Evolutionary conservation across 2,329 filamentous ascomycete genomes (phyloP).

Genomic region (Magnaporthiopsis incrustans): DNA sequence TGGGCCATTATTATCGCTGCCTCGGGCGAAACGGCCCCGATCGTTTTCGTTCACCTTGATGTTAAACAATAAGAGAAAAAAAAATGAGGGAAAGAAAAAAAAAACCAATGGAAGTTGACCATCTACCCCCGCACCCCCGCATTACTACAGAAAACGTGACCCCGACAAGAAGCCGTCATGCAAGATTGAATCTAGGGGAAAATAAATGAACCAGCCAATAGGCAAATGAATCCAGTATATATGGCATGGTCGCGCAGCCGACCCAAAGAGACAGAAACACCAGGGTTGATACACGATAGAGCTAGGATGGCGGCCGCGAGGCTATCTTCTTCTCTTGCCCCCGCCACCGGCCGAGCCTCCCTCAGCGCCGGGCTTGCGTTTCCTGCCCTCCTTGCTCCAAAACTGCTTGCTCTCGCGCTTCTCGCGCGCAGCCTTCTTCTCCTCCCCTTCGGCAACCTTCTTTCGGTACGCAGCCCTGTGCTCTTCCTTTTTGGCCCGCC

Average conservation of each 20-base stretch:
- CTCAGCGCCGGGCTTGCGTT: constrained; percentile 39
- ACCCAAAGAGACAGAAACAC: neutral
- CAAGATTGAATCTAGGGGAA: neutral
- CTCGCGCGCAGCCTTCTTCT: constrained; percentile 80
- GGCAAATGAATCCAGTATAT: neutral
- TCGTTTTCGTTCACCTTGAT: neutral
- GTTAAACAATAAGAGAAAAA: neutral
- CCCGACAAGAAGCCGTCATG: neutral
- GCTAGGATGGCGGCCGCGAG: neutral
- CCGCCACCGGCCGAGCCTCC: constrained; percentile 21
- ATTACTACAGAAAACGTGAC: neutral
- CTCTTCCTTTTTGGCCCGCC: constrained; percentile 80
- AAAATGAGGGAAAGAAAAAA: too few relatives aligned
- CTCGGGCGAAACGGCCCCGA: neutral
- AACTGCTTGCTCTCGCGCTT: constrained; percentile 89
- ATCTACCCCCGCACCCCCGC: too few relatives aligned
- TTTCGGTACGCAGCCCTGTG: constrained; percentile 70
- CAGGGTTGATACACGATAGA: neutral
- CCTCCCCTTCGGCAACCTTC: constrained; percentile 72
- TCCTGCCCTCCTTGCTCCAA: constrained; percentile 84
- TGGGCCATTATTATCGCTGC: neutral
- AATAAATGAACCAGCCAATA: neutral
- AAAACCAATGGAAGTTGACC: too few relatives aligned
- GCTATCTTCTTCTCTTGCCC: constrained; percentile 29
- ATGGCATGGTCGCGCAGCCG: neutral